Evolutionary conservation across 2,329 filamentous ascomycete genomes (phyloP).

Genomic region (Sporothrix phasma): DNA sequence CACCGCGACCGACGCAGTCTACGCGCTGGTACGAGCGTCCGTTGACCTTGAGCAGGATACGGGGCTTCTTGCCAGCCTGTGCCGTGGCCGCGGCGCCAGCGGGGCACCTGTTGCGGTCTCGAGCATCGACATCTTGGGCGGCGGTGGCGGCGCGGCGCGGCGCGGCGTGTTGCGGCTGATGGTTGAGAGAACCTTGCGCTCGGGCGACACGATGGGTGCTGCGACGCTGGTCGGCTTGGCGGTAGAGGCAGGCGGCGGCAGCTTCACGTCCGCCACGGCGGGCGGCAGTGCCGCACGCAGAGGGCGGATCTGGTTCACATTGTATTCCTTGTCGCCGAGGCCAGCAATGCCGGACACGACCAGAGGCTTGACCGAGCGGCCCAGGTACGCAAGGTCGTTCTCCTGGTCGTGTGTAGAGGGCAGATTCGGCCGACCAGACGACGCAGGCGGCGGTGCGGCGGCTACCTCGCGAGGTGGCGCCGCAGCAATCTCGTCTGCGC

Average conservation of each 20-base stretch:
- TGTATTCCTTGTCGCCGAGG: constrained; percentile 38
- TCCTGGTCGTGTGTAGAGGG: constrained; percentile 69
- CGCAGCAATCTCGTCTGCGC: constrained; percentile 12
- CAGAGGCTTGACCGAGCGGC: constrained; percentile 46
- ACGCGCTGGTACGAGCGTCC: constrained; percentile 83
- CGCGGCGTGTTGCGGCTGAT: constrained; percentile 62
- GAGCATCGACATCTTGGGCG: constrained; percentile 94
- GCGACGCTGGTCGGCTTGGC: neutral
- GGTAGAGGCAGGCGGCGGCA: neutral
- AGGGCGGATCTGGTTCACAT: constrained; percentile 30
- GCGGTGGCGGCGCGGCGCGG: constrained; percentile 64
- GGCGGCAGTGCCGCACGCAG: constrained; percentile 24
- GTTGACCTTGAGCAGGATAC: constrained; percentile 79
- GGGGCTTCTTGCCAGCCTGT: constrained; percentile 58
- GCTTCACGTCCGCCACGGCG: neutral
- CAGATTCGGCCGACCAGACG: constrained; percentile 36
- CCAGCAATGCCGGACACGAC: constrained; percentile 23
- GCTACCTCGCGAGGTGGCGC: constrained; percentile 29
- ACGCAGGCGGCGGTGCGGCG: constrained; percentile 45
- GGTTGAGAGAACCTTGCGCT: constrained; percentile 44
- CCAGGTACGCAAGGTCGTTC: constrained; percentile 67
- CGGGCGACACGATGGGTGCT: constrained; percentile 27
- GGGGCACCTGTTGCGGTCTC: constrained; percentile 75
- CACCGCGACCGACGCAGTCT: constrained; percentile 83
- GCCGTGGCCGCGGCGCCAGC: constrained; percentile 70